Conservation (phyloP, 805 yeast genomes). For the Metschnikowia arizonensis region DNA sequence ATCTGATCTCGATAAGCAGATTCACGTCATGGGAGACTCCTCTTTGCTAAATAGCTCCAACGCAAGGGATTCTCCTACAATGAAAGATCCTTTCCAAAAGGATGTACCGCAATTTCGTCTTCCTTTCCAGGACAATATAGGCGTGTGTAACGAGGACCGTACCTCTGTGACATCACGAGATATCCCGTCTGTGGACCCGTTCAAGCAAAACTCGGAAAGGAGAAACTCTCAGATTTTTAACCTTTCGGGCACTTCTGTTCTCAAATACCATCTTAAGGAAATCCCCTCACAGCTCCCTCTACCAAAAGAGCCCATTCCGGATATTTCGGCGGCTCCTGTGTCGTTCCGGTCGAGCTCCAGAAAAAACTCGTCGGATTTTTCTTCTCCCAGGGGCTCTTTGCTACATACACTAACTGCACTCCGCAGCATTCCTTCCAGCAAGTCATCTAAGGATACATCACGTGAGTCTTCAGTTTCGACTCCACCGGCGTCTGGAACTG, state of each 20-base stretch:
- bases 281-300: slow-evolving; percentile 57
- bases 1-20: not conserved
- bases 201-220: slow-evolving; percentile 13
- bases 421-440: slow-evolving; percentile 33
- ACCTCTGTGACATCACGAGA: slow-evolving; percentile 8
- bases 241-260: slow-evolving; percentile 14
- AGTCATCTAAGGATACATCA: slow-evolving; percentile 38
- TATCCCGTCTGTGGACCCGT: slow-evolving; percentile 25
- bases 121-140: slow-evolving; percentile 56
- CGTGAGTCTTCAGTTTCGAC: slow-evolving; percentile 35
- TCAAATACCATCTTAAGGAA: slow-evolving; percentile 20
- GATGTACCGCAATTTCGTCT: slow-evolving; percentile 58
- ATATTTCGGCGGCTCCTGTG: slow-evolving; percentile 34
- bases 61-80: not conserved
- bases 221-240: slow-evolving; percentile 11
- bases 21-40: not conserved
- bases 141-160: slow-evolving; percentile 5
- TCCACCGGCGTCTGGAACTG: not conserved
- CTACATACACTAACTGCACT: slow-evolving; percentile 39
- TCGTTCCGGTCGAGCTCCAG: slow-evolving; percentile 35
- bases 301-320: slow-evolving; percentile 51
- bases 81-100: slow-evolving; percentile 28
- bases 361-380: slow-evolving; percentile 33
- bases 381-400: slow-evolving; percentile 40
- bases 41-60: not conserved